Evolutionary conservation across 1,139 yeast species (phyloP), one percentile per base, ranked within the genome.

Genomic region (Debaryomyces psychrophilus): DNA sequence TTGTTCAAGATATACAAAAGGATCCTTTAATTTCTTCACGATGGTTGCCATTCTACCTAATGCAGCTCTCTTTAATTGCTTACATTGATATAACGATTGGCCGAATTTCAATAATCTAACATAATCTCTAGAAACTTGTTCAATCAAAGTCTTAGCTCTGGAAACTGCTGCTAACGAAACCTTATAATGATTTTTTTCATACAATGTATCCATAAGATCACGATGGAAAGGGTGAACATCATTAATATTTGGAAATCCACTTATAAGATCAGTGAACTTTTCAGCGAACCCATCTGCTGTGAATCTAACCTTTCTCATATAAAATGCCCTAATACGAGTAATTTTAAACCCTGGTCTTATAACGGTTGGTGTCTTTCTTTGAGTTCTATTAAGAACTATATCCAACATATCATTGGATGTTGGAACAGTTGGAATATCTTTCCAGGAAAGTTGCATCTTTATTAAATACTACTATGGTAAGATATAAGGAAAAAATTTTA

Each of bases 41-140:
- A 93, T 90, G 43, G 99, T 93, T 48, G 99, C 99, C 99, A 93
- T 93, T 73, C 99, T 87, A 79, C 99, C 99, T 59, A 93, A 77
- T 31, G 98, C 99, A 57, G 99, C 99, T 62, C 97, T 82, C 72
- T 93, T 93, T 68, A 93, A 83, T 75, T 95, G 99, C 73, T 93
- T 93, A 79, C 99, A 93, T 75, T 95, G 99, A 73, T 90, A 95
- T 54, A 93, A 77, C 23, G 98, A 90, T 76, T 93, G 99, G 62
- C 99, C 99, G 64, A 90, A 93, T 75, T 93, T 93, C 64, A 93
- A 79, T 60, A 93, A 81, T 66, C 99, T 83, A 54, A 84, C 87
- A 67, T 93, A 93, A 75, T 93, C 99, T 72, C 99, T 82, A 27
- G 96, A 80, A 38, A 93, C 97, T 71, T 92, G 97, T 71, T 93